phyloP scores from a whole-genome alignment of 2,329 filamentous ascomycete species.

The Claviceps paspali region DNA sequence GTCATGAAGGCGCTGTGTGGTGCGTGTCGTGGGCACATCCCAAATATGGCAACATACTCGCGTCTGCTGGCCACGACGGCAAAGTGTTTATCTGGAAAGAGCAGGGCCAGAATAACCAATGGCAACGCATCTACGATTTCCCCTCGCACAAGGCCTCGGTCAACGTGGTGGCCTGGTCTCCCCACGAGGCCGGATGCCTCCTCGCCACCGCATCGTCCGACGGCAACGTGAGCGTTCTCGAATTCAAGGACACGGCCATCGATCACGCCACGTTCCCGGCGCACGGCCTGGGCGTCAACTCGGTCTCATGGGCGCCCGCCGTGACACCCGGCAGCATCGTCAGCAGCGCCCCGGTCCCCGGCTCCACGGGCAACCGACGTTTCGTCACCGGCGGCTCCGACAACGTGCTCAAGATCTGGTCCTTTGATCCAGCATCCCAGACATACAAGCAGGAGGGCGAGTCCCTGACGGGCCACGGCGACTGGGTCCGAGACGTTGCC shows the following conservation, averaged over 20 bases:
- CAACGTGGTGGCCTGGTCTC: constrained; percentile 95
- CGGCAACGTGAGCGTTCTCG: constrained; percentile 82
- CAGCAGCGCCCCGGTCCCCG: constrained; percentile 48
- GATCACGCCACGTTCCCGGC: constrained; percentile 80
- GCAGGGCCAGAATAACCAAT: constrained; percentile 45
- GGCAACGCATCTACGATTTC: constrained; percentile 86
- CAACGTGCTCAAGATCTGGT: constrained; percentile 88
- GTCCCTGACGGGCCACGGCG: constrained; percentile 64
- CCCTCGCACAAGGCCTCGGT: constrained; percentile 88
- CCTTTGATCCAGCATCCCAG: constrained; percentile 50
- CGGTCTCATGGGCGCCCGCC: constrained; percentile 86
- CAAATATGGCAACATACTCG: constrained; percentile 96
- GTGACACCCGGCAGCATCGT: constrained; percentile 73
- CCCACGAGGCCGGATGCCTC: constrained; percentile 86
- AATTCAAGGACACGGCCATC: constrained; percentile 94
- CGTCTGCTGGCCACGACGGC: constrained; percentile 89
- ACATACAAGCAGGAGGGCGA: constrained; percentile 47
- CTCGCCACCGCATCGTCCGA: constrained; percentile 91
- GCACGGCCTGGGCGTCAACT: constrained; percentile 88
- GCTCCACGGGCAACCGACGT: constrained; percentile 51
- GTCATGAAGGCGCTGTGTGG: constrained; percentile 96
- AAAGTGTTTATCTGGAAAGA: constrained; percentile 99
- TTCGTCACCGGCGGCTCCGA: constrained; percentile 94
- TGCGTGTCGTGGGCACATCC: constrained; percentile 96
- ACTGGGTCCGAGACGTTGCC: constrained; percentile 96